These are phyloP conservation scores for Colletotrichum neosansevieriae DNA, from an alignment of 2,329 filamentous ascomycete genomes.

Conservation along the genomic window DNA sequence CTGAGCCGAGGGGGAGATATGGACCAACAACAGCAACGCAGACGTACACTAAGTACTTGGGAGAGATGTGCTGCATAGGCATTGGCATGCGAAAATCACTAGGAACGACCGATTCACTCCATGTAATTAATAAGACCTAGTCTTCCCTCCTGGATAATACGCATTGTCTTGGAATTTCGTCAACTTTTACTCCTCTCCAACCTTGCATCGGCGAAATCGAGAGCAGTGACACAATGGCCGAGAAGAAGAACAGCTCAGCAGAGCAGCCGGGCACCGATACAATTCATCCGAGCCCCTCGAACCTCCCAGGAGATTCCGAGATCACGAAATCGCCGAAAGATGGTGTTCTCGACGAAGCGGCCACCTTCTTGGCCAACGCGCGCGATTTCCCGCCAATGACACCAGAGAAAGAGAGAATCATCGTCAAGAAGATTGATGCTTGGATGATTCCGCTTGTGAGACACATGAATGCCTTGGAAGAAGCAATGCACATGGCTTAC, in stretches of 20 bases:
- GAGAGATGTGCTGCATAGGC: no score
- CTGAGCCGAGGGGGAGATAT: conserved; percentile 1
- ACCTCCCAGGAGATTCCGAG: not conserved
- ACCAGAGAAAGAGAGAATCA: not conserved
- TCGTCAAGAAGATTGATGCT: conserved; percentile 1
- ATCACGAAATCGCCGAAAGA: conserved; percentile 2
- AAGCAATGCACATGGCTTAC: no score
- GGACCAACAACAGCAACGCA: not conserved
- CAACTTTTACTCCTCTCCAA: not conserved
- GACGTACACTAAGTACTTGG: not conserved
- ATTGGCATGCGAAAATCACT: no score
- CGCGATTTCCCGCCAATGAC: not conserved
- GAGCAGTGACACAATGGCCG: not conserved
- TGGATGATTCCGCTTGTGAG: conserved; percentile 5
- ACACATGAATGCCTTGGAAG: no score
- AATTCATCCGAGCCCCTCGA: not conserved
- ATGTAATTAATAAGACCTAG: not conserved
- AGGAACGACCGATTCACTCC: no score
- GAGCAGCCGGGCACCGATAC: not conserved
- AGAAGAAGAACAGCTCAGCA: not conserved
- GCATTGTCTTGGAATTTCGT: not conserved
- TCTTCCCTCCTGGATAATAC: not conserved
- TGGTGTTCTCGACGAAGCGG: conserved; percentile 6
- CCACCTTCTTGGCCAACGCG: not conserved
- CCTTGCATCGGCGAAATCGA: not conserved